Percentiles rank a stretch among this genome's conserved stretches.
phyloP scores from a whole-genome alignment of 1,284 basidiomycete genomes.

The Apiotrichum gamsii region DNA sequence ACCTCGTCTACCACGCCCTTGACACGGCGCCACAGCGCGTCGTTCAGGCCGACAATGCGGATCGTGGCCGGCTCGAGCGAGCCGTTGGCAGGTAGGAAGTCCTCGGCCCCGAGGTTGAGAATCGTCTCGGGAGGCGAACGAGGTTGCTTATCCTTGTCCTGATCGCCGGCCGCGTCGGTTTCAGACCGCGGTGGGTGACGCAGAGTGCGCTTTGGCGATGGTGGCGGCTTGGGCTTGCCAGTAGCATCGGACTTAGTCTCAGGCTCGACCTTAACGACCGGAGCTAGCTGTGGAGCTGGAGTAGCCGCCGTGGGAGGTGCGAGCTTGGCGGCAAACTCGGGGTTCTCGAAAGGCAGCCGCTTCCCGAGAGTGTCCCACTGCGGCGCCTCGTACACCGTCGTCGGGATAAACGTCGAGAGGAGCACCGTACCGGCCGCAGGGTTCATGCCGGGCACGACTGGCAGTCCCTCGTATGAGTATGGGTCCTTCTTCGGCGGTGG shows the following conservation, averaged over 20 bases:
- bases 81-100: conserved; percentile 26
- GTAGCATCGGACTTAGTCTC: neutral
- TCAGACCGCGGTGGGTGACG: neutral
- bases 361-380: conserved; percentile 28
- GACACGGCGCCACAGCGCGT: conserved; percentile 31
- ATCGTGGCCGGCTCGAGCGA: conserved; percentile 33
- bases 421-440: conserved; percentile 33
- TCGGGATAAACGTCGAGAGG: conserved; percentile 31
- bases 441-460: conserved; percentile 24
- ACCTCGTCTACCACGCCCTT: conserved; percentile 26
- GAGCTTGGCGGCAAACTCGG: conserved; percentile 18
- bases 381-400: conserved; percentile 24
- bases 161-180: neutral
- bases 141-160: no score
- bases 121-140: conserved; percentile 5
- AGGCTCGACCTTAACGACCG: neutral
- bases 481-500: conserved; percentile 8
- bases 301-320: neutral
- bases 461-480: conserved; percentile 12
- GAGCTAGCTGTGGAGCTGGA: neutral
- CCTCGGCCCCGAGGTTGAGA: conserved; percentile 33
- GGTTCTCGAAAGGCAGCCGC: conserved; percentile 34
- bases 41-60: conserved; percentile 27
- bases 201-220: conserved; percentile 6
- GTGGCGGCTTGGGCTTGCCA: neutral